Evolutionary conservation across 768 basidiomycete species (phyloP).

Genomic region (Rhizopogon vulgaris): DNA sequence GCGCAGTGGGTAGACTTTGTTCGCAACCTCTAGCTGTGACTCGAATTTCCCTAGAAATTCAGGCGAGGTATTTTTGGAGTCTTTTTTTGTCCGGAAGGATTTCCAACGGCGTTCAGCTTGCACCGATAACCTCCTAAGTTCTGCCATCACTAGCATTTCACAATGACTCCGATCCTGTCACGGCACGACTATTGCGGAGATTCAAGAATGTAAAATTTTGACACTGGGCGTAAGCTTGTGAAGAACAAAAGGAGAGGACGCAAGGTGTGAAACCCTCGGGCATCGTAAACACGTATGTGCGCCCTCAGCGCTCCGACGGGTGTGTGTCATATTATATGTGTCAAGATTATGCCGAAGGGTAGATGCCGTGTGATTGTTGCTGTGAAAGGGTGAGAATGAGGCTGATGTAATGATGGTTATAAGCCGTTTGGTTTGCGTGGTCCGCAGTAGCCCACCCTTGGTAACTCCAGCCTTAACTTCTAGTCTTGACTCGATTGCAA

Average conservation of each 20-base stretch:
- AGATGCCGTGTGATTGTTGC: constrained; percentile 12
- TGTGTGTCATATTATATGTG: constrained; percentile 8
- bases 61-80: neutral
- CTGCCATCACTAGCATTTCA: neutral
- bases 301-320: neutral
- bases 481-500: constrained; percentile 9
- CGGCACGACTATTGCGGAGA: neutral
- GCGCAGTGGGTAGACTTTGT: no score
- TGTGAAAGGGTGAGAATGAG: constrained; percentile 21
- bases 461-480: constrained; percentile 5
- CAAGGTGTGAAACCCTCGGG: no score
- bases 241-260: no score
- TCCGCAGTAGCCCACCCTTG: constrained; percentile 21
- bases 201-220: neutral
- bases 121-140: neutral
- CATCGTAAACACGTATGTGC: no score
- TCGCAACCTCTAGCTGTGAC: no score
- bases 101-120: neutral
- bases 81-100: neutral
- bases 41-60: no score
- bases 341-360: constrained; percentile 10
- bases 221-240: no score
- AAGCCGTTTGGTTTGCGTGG: constrained; percentile 25
- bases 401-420: constrained; percentile 31
- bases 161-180: neutral